Conservation (phyloP, 257 asterid species). For the Solanum neorickii region DNA sequence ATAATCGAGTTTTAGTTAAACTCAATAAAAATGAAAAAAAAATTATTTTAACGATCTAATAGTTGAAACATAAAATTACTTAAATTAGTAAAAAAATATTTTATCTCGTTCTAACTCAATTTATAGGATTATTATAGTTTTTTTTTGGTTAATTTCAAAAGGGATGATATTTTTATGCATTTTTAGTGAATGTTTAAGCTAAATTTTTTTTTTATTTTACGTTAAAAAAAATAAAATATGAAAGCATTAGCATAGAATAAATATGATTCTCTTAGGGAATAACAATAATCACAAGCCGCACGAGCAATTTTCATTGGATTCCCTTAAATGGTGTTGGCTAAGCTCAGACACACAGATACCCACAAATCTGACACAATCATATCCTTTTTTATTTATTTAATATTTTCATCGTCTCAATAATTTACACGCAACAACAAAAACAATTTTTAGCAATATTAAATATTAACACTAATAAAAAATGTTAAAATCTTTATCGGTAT, state of each 20-base stretch:
- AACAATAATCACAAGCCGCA: constrained; percentile 28
- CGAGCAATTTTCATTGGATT: constrained; percentile 54
- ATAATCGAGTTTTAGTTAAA: background rate
- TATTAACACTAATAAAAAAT: too few relatives aligned
- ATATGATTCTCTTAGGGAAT: constrained; percentile 12
- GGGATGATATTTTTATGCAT: background rate
- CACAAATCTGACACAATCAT: constrained; percentile 36
- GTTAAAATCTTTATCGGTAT: too few relatives aligned
- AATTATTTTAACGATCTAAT: background rate
- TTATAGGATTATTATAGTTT: background rate
- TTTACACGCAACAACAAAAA: background rate
- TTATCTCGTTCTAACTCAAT: background rate
- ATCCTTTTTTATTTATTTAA: background rate
- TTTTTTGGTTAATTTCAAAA: background rate
- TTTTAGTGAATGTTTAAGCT: background rate
- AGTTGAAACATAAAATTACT: background rate
- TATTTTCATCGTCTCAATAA: background rate
- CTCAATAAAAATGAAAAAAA: background rate
- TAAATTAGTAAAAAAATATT: background rate
- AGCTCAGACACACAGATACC: constrained; percentile 36
- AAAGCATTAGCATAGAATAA: background rate
- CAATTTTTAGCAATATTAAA: too few relatives aligned
- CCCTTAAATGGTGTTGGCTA: constrained; percentile 32
- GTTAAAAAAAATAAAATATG: background rate
- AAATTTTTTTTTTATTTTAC: background rate